A percentile compares a stretch with the other conserved stretches of the same genome.
Conservation (phyloP, 352 stramenopile species). For the Phytopythium montanum region DNA sequence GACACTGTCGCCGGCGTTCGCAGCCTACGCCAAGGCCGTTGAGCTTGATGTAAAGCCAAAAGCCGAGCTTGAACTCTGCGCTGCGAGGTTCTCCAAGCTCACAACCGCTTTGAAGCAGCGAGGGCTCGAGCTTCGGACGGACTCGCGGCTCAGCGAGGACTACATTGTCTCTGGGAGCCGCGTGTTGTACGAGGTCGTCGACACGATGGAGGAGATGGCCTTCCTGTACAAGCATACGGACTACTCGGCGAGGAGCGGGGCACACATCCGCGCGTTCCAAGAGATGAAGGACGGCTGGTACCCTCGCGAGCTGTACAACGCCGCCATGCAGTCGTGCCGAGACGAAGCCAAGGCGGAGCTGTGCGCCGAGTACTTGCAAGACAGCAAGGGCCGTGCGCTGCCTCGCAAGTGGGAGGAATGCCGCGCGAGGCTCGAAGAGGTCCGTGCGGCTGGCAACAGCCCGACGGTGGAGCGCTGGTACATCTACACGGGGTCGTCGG, state of each 20-base stretch:
- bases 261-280: constrained; percentile 7
- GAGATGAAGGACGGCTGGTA: constrained; percentile 10
- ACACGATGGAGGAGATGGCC: constrained; percentile 22
- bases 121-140: constrained; percentile 9
- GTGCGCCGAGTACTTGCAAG: constrained; percentile 11
- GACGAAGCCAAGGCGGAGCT: constrained; percentile 18
- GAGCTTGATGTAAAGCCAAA: neutral
- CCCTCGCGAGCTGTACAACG: constrained; percentile 10
- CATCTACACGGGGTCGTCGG: neutral
- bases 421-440: constrained; percentile 6
- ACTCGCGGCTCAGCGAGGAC: constrained; percentile 10
- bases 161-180: neutral
- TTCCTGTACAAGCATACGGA: constrained; percentile 20
- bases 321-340: constrained; percentile 15
- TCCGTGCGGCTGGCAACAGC: neutral
- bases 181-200: constrained; percentile 6
- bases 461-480: neutral
- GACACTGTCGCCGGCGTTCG: constrained; percentile 9
- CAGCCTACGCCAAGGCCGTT: constrained; percentile 1
- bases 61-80: constrained; percentile 3
- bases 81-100: constrained; percentile 5
- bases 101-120: constrained; percentile 1
- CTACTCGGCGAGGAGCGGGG: constrained; percentile 6
- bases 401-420: constrained; percentile 16
- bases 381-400: constrained; percentile 9